Base-by-base conservation (phyloP, 805 yeast species). In the Pichia exigua region DNA sequence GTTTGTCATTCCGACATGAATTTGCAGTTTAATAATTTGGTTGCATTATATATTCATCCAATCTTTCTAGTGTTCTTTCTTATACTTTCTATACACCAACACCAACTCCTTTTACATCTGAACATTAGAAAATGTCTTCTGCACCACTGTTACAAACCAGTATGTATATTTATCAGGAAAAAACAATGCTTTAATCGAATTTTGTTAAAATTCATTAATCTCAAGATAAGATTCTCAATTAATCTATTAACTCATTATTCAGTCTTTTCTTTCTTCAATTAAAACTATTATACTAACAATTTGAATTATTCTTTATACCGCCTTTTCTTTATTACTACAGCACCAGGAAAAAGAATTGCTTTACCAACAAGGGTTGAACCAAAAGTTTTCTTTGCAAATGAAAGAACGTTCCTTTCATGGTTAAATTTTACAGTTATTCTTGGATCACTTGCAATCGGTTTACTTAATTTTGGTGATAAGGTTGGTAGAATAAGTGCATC, bases 361-460 rank as follows among this genome's bases (percentile, higher is more conserved):
- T 77, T 94, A 51, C 99, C 99, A 46, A 95, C 97, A 20, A 80
- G 99, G 57, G 97, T 94, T 22, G 99, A 94, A 72, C 99, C 99
- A 59, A 94, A 94, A 71, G 99, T 94, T 27, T 94, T 95, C 74
- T 94, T 94, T 65, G 99, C 99, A 65, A 94, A 94, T 67, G 99
- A 94, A 73, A 87, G 99, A 76, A 94, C 99, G 1, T 94, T 94
- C 66, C 77, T 94, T 54, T 92, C 98, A 46, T 94, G 99, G 99
- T 79, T 94, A 63, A 95, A 95, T 71, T 94, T 94, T 77, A 94
- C 99, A n/a, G 97, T 94, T 54, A 88, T 95, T 65, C 77, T 94
- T 55, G 99, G 99, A 28, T 95, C 97, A 45, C 77, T 94, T 54
- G 98, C 97, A 55, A 91, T 94, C 53, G 99, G 99, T 47, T 76